phyloP scores from a whole-genome alignment of 78 protist species.

The Protostelium mycophagum region DNA sequence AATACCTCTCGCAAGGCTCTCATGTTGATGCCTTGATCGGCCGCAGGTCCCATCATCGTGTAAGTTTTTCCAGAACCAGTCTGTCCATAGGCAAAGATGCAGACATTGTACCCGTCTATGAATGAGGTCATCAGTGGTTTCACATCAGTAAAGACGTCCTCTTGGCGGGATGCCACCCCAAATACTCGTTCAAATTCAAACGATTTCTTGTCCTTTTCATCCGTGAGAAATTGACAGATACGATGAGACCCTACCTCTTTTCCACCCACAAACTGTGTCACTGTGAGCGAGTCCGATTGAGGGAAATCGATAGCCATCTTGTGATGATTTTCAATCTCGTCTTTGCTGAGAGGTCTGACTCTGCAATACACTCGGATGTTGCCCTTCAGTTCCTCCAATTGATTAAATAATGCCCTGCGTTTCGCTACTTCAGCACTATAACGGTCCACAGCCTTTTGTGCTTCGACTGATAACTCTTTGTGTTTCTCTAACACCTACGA shows the following conservation, averaged over 20 bases:
- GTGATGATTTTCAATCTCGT: background rate
- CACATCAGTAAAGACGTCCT: background rate
- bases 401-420: constrained; percentile 2
- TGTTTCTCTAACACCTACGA: background rate
- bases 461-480: background rate
- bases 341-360: constrained; percentile 33
- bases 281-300: background rate
- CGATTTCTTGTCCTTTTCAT: background rate
- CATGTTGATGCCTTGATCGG: constrained; percentile 61
- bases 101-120: constrained; percentile 76
- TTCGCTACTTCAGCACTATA: background rate
- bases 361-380: constrained; percentile 76
- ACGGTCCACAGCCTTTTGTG: background rate
- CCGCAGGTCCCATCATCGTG: constrained; percentile 65
- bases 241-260: background rate
- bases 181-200: background rate
- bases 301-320: background rate
- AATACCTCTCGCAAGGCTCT: constrained; percentile 64
- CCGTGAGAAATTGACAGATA: background rate
- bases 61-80: constrained; percentile 85
- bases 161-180: background rate
- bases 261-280: background rate
- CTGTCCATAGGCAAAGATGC: constrained; percentile 79
- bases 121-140: background rate
- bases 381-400: constrained; percentile 38